These are phyloP conservation scores for Lentinula sp. DNA, from an alignment of 768 basidiomycete genomes.

Conservation along the genomic window DNA sequence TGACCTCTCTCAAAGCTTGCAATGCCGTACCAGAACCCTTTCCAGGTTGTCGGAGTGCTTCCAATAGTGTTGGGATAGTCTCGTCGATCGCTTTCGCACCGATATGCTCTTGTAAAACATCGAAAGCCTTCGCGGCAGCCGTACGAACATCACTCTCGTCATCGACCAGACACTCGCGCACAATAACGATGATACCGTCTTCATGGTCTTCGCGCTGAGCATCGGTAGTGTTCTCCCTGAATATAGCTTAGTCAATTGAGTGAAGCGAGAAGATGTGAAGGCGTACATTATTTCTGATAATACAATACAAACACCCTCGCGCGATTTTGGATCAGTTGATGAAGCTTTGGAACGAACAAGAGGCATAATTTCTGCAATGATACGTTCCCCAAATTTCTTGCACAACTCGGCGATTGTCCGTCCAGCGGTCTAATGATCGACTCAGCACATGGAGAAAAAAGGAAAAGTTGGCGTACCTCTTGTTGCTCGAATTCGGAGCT, in stretches of 20 bases:
- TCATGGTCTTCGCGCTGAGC: constrained; percentile 83
- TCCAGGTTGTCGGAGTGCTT: constrained; percentile 90
- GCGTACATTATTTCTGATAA: constrained; percentile 83
- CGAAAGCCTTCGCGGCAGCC: constrained; percentile 86
- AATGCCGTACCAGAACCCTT: constrained; percentile 93
- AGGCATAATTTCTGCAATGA: constrained; percentile 76
- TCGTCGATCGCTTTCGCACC: constrained; percentile 92
- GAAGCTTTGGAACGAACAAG: constrained; percentile 64
- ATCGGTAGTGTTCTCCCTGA: constrained; percentile 79
- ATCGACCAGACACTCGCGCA: constrained; percentile 83
- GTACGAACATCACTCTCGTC: constrained; percentile 79
- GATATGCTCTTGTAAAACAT: constrained; percentile 86
- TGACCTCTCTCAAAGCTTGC: constrained; percentile 89
- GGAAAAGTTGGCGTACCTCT: constrained; percentile 48
- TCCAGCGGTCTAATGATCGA: constrained; percentile 67
- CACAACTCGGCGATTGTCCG: constrained; percentile 86
- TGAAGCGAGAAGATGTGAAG: background rate
- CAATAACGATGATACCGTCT: constrained; percentile 80
- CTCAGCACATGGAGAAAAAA: constrained; percentile 3
- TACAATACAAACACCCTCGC: constrained; percentile 85
- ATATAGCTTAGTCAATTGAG: constrained; percentile 6
- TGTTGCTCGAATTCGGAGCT: constrained; percentile 80
- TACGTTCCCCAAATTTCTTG: constrained; percentile 91
- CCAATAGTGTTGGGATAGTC: constrained; percentile 91
- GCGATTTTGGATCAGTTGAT: constrained; percentile 57